These are phyloP conservation scores for Sarocladiaceae sp. DNA, from an alignment of 2,329 filamentous ascomycete species.

Conservation along the genomic window DNA sequence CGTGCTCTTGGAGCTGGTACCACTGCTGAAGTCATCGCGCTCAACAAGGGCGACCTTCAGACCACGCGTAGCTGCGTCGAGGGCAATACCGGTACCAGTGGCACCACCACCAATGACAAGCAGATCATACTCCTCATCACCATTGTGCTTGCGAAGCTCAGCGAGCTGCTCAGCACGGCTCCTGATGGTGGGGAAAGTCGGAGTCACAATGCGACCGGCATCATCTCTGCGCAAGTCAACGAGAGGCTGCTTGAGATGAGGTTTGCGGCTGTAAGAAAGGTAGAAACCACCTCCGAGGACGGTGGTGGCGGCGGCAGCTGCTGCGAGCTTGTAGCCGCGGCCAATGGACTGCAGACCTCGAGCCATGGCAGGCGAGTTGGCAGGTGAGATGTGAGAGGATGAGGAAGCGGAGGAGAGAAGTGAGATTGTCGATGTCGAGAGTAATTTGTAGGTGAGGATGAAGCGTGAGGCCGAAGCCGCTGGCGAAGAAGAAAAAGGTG, in stretches of 20 bases:
- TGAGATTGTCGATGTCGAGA: background rate
- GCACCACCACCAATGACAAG: constrained; percentile 76
- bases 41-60: constrained; percentile 78
- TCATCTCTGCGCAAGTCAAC: constrained; percentile 30
- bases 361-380: constrained; percentile 25
- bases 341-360: constrained; percentile 29
- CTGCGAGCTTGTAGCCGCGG: constrained; percentile 28
- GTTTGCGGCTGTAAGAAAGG: constrained; percentile 21
- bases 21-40: constrained; percentile 76
- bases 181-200: constrained; percentile 29
- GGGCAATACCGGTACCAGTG: constrained; percentile 74
- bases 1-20: constrained; percentile 82
- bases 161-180: constrained; percentile 34
- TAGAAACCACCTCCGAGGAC: constrained; percentile 25
- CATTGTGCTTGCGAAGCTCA: constrained; percentile 30
- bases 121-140: constrained; percentile 62
- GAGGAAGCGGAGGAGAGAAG: background rate
- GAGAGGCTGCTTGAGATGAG: constrained; percentile 27
- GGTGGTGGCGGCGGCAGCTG: constrained; percentile 23
- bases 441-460: background rate
- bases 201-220: constrained; percentile 32
- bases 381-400: background rate
- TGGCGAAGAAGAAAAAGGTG: background rate
- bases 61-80: constrained; percentile 75
- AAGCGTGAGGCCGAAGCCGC: background rate